These are phyloP conservation scores for Tricholoma flavovirens DNA, from an alignment of 768 basidiomycete species.

Conservation along the genomic window DNA sequence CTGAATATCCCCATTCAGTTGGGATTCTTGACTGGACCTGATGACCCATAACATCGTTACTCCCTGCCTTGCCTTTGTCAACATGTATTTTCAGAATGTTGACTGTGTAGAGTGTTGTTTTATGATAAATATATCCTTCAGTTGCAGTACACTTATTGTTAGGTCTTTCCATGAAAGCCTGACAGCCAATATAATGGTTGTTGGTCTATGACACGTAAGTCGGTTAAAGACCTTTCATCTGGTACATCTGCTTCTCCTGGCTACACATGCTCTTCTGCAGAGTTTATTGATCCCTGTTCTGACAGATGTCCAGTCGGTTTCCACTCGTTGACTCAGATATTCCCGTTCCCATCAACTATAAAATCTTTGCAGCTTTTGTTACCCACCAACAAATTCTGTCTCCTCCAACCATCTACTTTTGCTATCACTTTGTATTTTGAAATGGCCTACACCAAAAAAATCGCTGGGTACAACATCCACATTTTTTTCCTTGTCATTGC, in stretches of 20 bases:
- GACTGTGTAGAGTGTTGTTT: not conserved
- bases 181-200: not conserved
- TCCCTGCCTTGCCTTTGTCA: not conserved
- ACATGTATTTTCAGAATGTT: not conserved
- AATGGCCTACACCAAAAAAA: not conserved
- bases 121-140: not conserved
- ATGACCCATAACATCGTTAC: not conserved
- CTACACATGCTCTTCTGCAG: not conserved
- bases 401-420: not conserved
- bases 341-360: not conserved
- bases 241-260: not conserved
- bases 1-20: not conserved
- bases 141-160: too few relatives aligned
- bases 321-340: not conserved
- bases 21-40: not conserved
- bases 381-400: not conserved
- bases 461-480: not conserved
- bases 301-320: not conserved
- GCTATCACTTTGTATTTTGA: not conserved
- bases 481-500: not conserved
- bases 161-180: not conserved
- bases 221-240: not conserved
- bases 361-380: not conserved
- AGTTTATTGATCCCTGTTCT: not conserved
- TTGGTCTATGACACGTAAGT: not conserved